Conservation (phyloP, 495 filamentous ascomycete species). For the Penicillium daleae region DNA sequence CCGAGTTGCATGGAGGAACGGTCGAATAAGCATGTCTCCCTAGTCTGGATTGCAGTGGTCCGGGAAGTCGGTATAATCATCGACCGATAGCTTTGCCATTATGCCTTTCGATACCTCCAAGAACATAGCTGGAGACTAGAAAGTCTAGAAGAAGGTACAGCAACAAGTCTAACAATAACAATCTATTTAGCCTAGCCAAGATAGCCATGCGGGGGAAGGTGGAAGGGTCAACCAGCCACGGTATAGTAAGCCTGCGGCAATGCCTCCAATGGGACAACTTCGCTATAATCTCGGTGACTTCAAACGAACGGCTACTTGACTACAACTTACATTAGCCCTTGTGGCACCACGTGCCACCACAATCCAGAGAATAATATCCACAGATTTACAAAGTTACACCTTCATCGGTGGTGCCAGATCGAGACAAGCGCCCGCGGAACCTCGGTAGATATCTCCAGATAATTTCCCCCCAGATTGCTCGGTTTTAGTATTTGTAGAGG, state of each 20-base stretch:
- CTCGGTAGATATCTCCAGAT: neutral
- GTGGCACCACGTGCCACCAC: neutral
- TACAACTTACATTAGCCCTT: neutral
- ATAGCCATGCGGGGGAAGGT: neutral
- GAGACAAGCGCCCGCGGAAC: neutral
- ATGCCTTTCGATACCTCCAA: neutral
- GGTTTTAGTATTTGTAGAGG: neutral
- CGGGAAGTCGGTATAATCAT: neutral
- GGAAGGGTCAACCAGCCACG: neutral
- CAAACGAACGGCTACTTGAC: neutral
- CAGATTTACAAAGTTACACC: neutral
- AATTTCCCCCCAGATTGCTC: neutral
- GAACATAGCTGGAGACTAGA: neutral
- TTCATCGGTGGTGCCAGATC: neutral
- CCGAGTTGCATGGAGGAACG: neutral
- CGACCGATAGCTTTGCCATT: neutral
- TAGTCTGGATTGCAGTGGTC: neutral
- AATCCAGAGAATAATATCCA: too few relatives aligned
- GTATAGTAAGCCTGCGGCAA: neutral
- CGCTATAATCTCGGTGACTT: conserved; percentile 1
- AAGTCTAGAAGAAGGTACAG: neutral
- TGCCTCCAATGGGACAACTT: neutral
- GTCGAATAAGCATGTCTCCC: too few relatives aligned
- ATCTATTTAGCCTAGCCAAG: neutral
- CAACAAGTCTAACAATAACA: neutral